Percentiles rank a stretch among this genome's conserved stretches.
These are phyloP conservation scores for Chaetomiaceae sp. DNA, from an alignment of 2,329 filamentous ascomycete genomes.

Conservation along the genomic window DNA sequence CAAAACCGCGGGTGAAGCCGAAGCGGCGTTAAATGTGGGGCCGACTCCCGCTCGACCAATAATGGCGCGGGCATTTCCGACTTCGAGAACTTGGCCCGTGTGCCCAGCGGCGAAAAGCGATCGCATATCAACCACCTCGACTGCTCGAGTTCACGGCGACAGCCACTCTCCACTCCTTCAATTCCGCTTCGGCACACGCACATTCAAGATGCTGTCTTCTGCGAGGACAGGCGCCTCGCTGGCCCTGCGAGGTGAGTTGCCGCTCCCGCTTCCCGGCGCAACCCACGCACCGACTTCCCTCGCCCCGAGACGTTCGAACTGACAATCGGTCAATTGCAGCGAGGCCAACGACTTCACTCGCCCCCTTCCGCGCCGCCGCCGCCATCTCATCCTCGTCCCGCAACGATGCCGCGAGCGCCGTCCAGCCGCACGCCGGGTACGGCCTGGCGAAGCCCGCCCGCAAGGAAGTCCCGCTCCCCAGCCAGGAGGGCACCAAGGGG, in stretches of 20 bases:
- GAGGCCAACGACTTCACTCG: slow-evolving; percentile 59
- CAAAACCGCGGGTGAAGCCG: slow-evolving; percentile 4
- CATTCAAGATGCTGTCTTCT: slow-evolving; percentile 42
- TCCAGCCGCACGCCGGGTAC: slow-evolving; percentile 44
- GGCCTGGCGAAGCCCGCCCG: slow-evolving; percentile 51
- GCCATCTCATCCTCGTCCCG: slow-evolving; percentile 63
- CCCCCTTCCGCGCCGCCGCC: slow-evolving; percentile 59
- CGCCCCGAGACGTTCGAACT: background rate
- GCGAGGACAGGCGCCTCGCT: slow-evolving; percentile 49
- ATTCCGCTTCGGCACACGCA: background rate
- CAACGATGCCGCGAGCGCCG: slow-evolving; percentile 55
- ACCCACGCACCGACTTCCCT: background rate
- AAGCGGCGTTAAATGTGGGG: background rate
- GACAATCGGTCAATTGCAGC: slow-evolving; percentile 39
- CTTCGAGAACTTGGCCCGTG: slow-evolving; percentile 15
- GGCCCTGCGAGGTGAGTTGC: slow-evolving; percentile 47
- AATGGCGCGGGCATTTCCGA: slow-evolving; percentile 15
- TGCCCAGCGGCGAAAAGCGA: slow-evolving; percentile 25
- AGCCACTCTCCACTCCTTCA: slow-evolving; percentile 20
- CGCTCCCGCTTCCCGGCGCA: background rate
- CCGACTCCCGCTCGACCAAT: slow-evolving; percentile 17
- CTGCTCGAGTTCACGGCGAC: slow-evolving; percentile 7
- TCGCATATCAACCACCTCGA: slow-evolving; percentile 21
- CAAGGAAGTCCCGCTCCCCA: slow-evolving; percentile 70
- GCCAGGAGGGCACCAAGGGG: slow-evolving; percentile 75